Evolutionary conservation across 345 rosid genomes (phyloP).

Genomic region (Hypericum androsaemum): DNA sequence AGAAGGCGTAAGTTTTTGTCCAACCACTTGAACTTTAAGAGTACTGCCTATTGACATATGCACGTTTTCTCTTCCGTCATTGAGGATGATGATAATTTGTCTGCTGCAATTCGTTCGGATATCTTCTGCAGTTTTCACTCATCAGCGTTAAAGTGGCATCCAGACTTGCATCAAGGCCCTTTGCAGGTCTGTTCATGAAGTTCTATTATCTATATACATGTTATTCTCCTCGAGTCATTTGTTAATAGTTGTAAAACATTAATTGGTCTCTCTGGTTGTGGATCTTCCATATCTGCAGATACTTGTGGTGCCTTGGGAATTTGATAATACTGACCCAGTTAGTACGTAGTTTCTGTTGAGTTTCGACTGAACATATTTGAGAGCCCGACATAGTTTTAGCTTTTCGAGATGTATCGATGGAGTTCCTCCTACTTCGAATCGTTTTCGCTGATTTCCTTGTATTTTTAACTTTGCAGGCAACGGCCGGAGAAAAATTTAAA

Average conservation of each 20-base stretch:
- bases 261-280: background rate
- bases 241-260: too few relatives aligned
- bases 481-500: slow-evolving; percentile 84
- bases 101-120: background rate
- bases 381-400: background rate
- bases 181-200: slow-evolving; percentile 37
- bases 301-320: too few relatives aligned
- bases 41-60: background rate
- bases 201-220: background rate
- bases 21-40: background rate
- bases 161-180: slow-evolving; percentile 75
- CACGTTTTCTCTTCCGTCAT: background rate
- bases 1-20: slow-evolving; percentile 49
- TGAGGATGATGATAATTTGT: background rate
- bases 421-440: background rate
- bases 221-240: too few relatives aligned
- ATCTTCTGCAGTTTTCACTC: slow-evolving; percentile 47
- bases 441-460: slow-evolving; percentile 5
- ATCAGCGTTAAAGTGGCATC: slow-evolving; percentile 90
- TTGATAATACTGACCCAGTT: too few relatives aligned
- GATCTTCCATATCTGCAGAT: background rate
- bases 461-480: slow-evolving; percentile 32
- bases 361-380: background rate
- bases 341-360: too few relatives aligned
- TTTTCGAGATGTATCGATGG: background rate